Base-by-base conservation (phyloP, 768 basidiomycete species). In the Agaricus blazei region DNA sequence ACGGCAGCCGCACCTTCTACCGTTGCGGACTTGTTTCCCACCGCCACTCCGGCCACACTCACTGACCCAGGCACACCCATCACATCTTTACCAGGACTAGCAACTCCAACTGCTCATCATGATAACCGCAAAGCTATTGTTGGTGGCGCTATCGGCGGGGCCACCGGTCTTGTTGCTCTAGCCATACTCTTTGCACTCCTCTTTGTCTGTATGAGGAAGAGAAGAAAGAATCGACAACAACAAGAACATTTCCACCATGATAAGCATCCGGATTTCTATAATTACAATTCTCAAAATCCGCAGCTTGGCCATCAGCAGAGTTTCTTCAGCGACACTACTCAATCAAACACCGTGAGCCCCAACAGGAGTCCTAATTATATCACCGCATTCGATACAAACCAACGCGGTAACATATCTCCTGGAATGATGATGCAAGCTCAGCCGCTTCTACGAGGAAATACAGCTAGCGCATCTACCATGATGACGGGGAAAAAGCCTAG, bases 1-100 rank as follows among this genome's bases (percentile, higher is more conserved):
- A 62, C 65, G 52, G 74, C 72, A 4, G 69, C 72, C 6, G 45
- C 42, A 9, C 50, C 56, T 11, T n/a, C 37, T 26, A 38, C 43
- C 4, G 27, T 57, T 38, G 3, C 28, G 8, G 27, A 23, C 3
- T 36, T 53, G 26, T 46, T 64, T 24, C 66, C 63, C 26, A 26
- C 53, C 5, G 37, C 56, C 7, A 43, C 59, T 31, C 27, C 49
- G 9, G 41, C 52, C 2, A 48, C 62, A 45, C 23, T 58, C 19
- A 52, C 48, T 14, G 44, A 36, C 36, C 37, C 56, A 37, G n/a
- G 51, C 3, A 53, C 50, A 11, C 40, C 40, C 12, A 14, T 40
- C 58, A 38, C 51, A 3, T 51, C 62, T 52, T 11, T 58, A 15
- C 34, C 34, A 11, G 34, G 34, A 34, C 2, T 34, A 7, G 11